Evolutionary conservation across 2,329 filamentous ascomycete genomes (phyloP).

Genomic region (Hypoxylon rubiginosum): DNA sequence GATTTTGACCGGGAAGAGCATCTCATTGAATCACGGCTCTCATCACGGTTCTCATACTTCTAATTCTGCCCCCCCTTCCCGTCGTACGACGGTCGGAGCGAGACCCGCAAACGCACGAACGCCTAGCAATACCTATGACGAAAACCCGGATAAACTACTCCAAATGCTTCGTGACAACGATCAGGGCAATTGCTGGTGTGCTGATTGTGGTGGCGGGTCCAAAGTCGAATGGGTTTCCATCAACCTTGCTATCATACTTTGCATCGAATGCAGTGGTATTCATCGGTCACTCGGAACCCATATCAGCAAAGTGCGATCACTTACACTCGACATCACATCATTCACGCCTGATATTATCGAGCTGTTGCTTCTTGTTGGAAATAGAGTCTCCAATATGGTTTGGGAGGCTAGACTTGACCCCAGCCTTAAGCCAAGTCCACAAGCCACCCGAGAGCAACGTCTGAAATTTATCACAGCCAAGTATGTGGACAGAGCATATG

Average conservation of each 20-base stretch:
- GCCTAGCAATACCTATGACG: conserved; percentile 79
- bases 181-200: conserved; percentile 92
- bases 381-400: conserved; percentile 94
- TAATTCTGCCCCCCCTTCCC: conserved; percentile 71
- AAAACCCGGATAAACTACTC: conserved; percentile 86
- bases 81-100: conserved; percentile 92
- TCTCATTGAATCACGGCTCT: conserved; percentile 69
- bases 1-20: conserved; percentile 91
- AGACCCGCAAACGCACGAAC: conserved; percentile 79
- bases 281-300: conserved; percentile 96
- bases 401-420: conserved; percentile 91
- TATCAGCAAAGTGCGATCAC: conserved; percentile 95
- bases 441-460: conserved; percentile 88
- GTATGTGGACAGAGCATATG: conserved; percentile 86
- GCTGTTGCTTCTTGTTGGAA: conserved; percentile 89
- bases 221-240: conserved; percentile 99
- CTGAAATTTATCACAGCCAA: conserved; percentile 96
- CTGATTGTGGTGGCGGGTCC: conserved; percentile 89
- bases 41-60: conserved; percentile 67
- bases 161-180: conserved; percentile 91
- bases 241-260: conserved; percentile 94
- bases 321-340: conserved; percentile 94
- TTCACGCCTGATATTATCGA: conserved; percentile 98
- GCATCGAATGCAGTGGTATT: conserved; percentile 98
- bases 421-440: conserved; percentile 77